Base-by-base conservation (phyloP, 495 filamentous ascomycete genomes). In the Aspergillus funiculosus region DNA sequence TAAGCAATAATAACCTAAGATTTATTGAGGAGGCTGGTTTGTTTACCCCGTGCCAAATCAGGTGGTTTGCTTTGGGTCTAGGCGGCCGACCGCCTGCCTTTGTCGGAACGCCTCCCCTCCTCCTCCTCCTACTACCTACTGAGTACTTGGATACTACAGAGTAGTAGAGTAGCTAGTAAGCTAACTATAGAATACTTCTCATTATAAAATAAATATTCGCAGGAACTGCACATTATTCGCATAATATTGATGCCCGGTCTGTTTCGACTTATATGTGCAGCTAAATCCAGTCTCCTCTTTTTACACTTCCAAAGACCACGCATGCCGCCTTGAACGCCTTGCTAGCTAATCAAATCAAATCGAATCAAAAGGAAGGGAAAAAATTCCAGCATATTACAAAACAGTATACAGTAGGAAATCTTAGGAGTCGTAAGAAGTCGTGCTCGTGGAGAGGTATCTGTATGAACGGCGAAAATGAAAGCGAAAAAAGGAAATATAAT, bases 271-370 rank as follows among this genome's bases (percentile, higher is more conserved):
- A 41, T 48, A 48, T 48, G 46, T 48, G 46, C 46, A 41, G 21
- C 24, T 30, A 32, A 35, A 9, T 21, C 20, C 46, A 20, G n/a
- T 18, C n/a, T 8, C 3, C 13, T 18, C 42, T 39, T 32, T 40
- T 20, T 50, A 37, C 26, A 48, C 26, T 15, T 43, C 21, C 38
- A 42, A 43, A 42, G 18, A 31, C 37, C 28, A 21, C 37, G 28
- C 26, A 36, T 30, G 27, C 43, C 44, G 10, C 34, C 45, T 20
- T 20, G 26, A 57, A 53, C 54, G 54, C 54, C 54, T 38, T 51
- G 50, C 54, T 53, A 48, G 29, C 27, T 51, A 48, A 49, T 19
- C 10, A 36, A 34, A 26, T 30, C 14, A 18, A 32, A 34, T 36
- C 29, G 18, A 41, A 25, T 46, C 11, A 3, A 38, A 9, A 11